Percentiles rank a stretch among this genome's conserved stretches.
phyloP scores from a whole-genome alignment of 148 eudicot genomes.

The Gaultheria prostrata region DNA sequence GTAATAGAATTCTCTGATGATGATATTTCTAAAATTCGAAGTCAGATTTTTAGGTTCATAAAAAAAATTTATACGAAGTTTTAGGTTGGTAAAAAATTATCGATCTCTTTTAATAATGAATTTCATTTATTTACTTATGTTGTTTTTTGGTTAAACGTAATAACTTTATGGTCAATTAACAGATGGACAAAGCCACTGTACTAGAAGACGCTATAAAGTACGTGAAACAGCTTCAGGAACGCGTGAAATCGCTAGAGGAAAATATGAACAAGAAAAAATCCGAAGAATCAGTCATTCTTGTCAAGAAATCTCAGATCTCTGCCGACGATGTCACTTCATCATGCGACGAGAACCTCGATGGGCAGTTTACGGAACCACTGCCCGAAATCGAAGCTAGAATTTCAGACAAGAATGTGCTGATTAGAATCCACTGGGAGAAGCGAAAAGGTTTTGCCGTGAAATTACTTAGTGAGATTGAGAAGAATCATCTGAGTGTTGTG shows the following conservation, averaged over 20 bases:
- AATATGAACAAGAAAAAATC: constrained; percentile 22
- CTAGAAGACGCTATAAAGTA: constrained; percentile 62
- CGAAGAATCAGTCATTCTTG: constrained; percentile 38
- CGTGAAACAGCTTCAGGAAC: constrained; percentile 63
- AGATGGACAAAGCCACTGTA: constrained; percentile 48
- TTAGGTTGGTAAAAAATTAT: no score
- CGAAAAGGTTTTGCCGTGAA: constrained; percentile 26
- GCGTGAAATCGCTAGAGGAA: constrained; percentile 42
- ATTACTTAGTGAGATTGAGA: constrained; percentile 30
- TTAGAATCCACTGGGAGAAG: constrained; percentile 23
- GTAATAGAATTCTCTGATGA: no score
- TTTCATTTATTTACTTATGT: neutral
- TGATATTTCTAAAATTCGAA: no score
- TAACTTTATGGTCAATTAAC: neutral
- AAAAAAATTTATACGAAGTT: no score
- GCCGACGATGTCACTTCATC: neutral
- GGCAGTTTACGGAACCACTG: constrained; percentile 9
- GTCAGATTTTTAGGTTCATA: no score
- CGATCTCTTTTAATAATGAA: no score
- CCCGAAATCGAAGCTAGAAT: constrained; percentile 18
- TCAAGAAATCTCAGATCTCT: constrained; percentile 28
- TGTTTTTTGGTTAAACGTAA: no score
- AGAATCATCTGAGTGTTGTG: constrained; percentile 27
- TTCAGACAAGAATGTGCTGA: constrained; percentile 14
- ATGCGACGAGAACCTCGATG: constrained; percentile 9